Conservation (phyloP, 129 eudicot species). For the Logfia minima region DNA sequence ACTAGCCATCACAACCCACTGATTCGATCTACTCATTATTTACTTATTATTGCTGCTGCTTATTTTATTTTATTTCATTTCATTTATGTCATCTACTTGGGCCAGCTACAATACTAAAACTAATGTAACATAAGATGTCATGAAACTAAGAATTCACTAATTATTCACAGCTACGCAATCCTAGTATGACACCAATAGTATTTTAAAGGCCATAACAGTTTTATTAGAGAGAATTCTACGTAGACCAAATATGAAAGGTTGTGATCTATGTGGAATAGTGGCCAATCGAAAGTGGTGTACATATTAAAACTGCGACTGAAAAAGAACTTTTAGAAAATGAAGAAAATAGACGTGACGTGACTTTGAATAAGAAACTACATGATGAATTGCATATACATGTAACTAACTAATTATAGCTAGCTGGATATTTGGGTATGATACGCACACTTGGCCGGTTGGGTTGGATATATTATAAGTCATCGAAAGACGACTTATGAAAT, state of each 20-base stretch:
- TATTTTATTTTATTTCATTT: not conserved
- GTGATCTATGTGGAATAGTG: not conserved
- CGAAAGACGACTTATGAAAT: not conserved
- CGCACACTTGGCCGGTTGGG: not conserved
- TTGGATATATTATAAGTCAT: not conserved
- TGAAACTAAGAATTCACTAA: too few relatives aligned
- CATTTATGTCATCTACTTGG: too few relatives aligned
- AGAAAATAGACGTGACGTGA: not conserved
- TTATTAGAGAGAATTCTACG: too few relatives aligned
- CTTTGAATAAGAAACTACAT: not conserved
- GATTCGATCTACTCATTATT: not conserved
- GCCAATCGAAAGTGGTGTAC: not conserved
- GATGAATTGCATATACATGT: not conserved
- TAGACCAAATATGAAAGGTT: too few relatives aligned
- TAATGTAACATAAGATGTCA: too few relatives aligned
- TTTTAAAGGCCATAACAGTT: too few relatives aligned
- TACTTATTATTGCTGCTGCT: not conserved
- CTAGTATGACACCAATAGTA: too few relatives aligned
- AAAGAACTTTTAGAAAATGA: not conserved
- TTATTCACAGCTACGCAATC: too few relatives aligned
- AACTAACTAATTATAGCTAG: not conserved
- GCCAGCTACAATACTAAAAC: too few relatives aligned
- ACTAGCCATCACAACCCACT: constrained; percentile 13
- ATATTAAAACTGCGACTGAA: not conserved
- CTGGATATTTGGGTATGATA: not conserved